Percentiles rank a stretch among this genome's conserved stretches.
Conservation (phyloP, 75 land plant genomes). For the Ceratopteris richardii region DNA sequence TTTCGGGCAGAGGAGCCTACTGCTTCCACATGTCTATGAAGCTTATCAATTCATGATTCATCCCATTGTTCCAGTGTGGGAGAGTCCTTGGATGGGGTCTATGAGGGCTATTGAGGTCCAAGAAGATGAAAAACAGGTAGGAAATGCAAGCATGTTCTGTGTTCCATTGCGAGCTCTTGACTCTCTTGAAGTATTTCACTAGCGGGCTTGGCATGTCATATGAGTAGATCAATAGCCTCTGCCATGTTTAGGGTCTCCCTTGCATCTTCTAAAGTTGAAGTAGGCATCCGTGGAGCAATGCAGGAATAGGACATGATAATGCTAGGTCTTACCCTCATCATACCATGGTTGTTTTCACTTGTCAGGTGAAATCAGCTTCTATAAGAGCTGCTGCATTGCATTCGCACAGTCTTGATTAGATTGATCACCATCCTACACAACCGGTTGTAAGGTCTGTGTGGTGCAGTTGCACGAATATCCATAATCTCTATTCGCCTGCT, state of each 20-base stretch:
- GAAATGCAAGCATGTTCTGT: slow-evolving; percentile 28
- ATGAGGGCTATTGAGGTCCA: slow-evolving; percentile 15
- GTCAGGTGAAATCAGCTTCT: too few relatives aligned
- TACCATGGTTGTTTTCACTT: slow-evolving; percentile 18
- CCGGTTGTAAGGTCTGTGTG: too few relatives aligned
- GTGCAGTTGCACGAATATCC: too few relatives aligned
- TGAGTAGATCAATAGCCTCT: slow-evolving; percentile 16
- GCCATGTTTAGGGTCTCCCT: slow-evolving; percentile 12
- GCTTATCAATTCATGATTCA: slow-evolving; percentile 27
- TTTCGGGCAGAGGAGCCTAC: slow-evolving; percentile 7
- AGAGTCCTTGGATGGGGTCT: slow-evolving; percentile 7
- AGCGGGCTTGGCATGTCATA: slow-evolving; percentile 22
- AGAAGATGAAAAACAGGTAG: slow-evolving; percentile 31
- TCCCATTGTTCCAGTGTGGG: slow-evolving; percentile 28
- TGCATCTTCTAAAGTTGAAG: slow-evolving; percentile 33
- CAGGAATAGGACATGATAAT: slow-evolving; percentile 25
- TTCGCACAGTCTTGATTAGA: too few relatives aligned
- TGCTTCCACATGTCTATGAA: slow-evolving; percentile 32
- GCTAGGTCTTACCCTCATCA: slow-evolving; percentile 21
- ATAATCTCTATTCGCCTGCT: too few relatives aligned
- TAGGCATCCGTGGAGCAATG: slow-evolving; percentile 39
- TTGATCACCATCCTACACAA: too few relatives aligned
- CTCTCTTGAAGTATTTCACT: slow-evolving; percentile 11
- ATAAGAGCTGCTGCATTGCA: too few relatives aligned
- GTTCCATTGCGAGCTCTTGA: slow-evolving; percentile 21